These are phyloP conservation scores for Mycena indigotica DNA, from an alignment of 768 basidiomycete genomes.

Conservation along the genomic window DNA sequence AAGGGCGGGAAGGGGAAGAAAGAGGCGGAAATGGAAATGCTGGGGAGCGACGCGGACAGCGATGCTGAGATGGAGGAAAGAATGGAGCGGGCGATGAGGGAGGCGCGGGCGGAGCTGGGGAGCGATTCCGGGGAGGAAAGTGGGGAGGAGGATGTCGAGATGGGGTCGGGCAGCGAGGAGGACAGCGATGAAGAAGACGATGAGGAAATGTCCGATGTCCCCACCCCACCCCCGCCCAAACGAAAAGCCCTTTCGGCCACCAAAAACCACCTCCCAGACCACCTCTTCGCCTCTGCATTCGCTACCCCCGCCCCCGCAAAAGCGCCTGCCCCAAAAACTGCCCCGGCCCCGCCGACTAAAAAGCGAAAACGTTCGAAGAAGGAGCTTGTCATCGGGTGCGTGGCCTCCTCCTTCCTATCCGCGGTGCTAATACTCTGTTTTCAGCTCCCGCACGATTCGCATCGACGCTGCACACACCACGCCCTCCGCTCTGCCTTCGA, in stretches of 20 bases:
- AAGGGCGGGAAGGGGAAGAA: constrained; percentile 10
- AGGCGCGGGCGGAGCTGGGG: constrained; percentile 35
- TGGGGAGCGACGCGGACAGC: constrained; percentile 23
- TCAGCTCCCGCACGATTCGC: constrained; percentile 57
- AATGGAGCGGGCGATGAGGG: constrained; percentile 46
- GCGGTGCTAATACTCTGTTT: not conserved
- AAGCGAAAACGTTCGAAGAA: constrained; percentile 41
- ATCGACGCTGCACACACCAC: constrained; percentile 33
- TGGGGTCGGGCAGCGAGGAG: constrained; percentile 27
- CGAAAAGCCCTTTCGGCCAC: constrained; percentile 25
- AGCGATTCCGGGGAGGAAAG: constrained; percentile 29
- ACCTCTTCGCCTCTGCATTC: constrained; percentile 63
- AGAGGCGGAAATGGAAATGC: constrained; percentile 17
- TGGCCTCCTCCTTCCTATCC: not conserved
- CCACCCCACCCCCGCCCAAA: not conserved
- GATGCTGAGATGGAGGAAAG: constrained; percentile 27
- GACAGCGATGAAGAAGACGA: constrained; percentile 28
- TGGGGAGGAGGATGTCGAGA: constrained; percentile 28
- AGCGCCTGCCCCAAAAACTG: constrained; percentile 13
- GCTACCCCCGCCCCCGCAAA: constrained; percentile 29
- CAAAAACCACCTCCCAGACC: constrained; percentile 63
- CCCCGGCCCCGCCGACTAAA: constrained; percentile 24
- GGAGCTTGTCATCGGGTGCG: constrained; percentile 60
- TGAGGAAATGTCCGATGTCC: constrained; percentile 20
- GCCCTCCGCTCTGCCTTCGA: constrained; percentile 50